Base-by-base conservation (phyloP, 129 eudicot genomes). In the Flaveria ramosissima region DNA sequence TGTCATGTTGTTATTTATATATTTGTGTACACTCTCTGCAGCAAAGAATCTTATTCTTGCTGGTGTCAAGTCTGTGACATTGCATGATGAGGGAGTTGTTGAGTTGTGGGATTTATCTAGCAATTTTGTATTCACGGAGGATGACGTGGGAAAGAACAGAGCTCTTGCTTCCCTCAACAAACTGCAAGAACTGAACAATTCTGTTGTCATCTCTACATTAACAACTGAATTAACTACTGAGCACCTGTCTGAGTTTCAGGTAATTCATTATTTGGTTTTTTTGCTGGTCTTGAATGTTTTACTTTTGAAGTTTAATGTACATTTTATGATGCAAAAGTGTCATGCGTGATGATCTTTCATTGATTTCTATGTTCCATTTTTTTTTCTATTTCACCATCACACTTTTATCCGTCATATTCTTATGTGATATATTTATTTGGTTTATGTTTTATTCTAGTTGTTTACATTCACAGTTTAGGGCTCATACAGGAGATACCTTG, bases 31-130 rank as follows among this genome's bases (percentile, higher is more conserved):
- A 23, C 46, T 43, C 83, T 79, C 78, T 84, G 77, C 95, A 93
- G 98, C 96, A 1, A 93, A 93, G 77, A 90, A 93, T 79, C 96
- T 93, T 76, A 81, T 90, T 77, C 97, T 93, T 66, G 98, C 98
- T 80, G 98, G 98, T n/a, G 95, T 93, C 68, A 92, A 86, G 85
- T 92, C 98, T 68, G 96, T 92, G 68, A 90, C 98, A 52, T 79
- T 92, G 84, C 98, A 93, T 83, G 98, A 93, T 74, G 91, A 62
- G 76, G 97, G 88, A 51, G 66, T 7, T 10, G 97, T 93, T 36
- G 95, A 93, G 85, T 55, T 93, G 75, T 90, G 98, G 98, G 98
- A 93, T 80, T 82, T 93, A 72, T 88, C 98, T 0, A 82, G 97
- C 83, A 93, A 82, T 77, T 90, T 93, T 68, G 77, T 85, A 46